phyloP scores from a whole-genome alignment of 2,329 filamentous ascomycete species.

The Botrytis deweyae region DNA sequence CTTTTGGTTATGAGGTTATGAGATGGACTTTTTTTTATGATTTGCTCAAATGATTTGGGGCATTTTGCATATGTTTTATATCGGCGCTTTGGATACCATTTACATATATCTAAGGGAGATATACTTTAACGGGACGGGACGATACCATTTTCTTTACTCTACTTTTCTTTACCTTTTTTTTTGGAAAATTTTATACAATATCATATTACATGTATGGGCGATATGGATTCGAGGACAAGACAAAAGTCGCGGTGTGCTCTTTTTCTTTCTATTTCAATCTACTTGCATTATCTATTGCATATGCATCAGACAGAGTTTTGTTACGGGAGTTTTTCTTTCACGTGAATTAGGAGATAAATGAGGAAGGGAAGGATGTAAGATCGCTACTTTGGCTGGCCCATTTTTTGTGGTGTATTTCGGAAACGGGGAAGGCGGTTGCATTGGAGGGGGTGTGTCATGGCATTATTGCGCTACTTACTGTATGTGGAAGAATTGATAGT shows the following conservation, averaged over 20 bases:
- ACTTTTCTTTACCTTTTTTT: not conserved
- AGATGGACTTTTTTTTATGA: slow-evolving; percentile 10
- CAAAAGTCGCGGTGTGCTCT: slow-evolving; percentile 9
- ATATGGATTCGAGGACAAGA: not conserved
- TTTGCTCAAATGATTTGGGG: slow-evolving; percentile 1
- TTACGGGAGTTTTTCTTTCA: not conserved
- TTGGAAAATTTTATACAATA: slow-evolving; percentile 2
- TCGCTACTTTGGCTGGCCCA: slow-evolving; percentile 13
- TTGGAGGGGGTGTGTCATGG: not conserved
- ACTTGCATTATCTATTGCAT: slow-evolving; percentile 5
- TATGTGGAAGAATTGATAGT: not conserved
- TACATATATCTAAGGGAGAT: slow-evolving; percentile 18
- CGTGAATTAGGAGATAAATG: not conserved
- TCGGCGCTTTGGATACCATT: slow-evolving; percentile 22
- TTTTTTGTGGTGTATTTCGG: slow-evolving; percentile 1
- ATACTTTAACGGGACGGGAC: slow-evolving; percentile 18
- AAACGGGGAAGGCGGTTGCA: not conserved
- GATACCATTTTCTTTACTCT: slow-evolving; percentile 20
- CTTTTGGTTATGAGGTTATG: slow-evolving; percentile 10
- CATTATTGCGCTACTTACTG: slow-evolving; percentile 6
- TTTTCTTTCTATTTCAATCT: not conserved
- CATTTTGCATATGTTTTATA: slow-evolving; percentile 16
- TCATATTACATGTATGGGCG: slow-evolving; percentile 5
- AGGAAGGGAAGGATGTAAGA: slow-evolving; percentile 1
- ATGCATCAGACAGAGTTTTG: slow-evolving; percentile 5